phyloP scores from a whole-genome alignment of 441 rosid species.

The Pelargonium citronellum region DNA sequence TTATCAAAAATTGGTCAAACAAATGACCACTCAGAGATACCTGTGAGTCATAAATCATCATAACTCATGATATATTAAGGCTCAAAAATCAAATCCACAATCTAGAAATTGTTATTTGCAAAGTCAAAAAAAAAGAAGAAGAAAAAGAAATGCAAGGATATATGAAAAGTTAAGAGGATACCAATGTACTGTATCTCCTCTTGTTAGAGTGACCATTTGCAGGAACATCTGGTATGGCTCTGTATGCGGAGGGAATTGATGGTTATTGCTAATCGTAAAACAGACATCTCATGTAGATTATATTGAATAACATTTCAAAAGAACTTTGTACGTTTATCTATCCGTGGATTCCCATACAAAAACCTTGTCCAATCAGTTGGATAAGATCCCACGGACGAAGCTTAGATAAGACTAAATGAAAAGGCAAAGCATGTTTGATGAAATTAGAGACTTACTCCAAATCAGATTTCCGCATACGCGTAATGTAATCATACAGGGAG shows the following conservation, averaged over 20 bases:
- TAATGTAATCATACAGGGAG: constrained; percentile 67
- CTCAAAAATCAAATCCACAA: background rate
- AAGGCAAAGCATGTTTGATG: background rate
- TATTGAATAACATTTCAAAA: no score
- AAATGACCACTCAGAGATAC: constrained; percentile 91
- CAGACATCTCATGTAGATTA: no score
- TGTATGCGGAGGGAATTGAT: constrained; percentile 27
- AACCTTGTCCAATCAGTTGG: no score
- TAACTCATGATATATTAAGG: background rate
- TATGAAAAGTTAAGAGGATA: constrained; percentile 24
- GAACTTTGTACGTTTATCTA: no score
- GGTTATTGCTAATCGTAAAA: constrained; percentile 2
- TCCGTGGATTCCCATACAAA: no score
- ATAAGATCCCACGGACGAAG: no score
- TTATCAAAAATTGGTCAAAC: constrained; percentile 82
- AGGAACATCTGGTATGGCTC: constrained; percentile 39
- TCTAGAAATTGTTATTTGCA: constrained; percentile 12
- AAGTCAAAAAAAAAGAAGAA: background rate
- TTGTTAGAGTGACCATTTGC: constrained; percentile 32
- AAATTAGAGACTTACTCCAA: constrained; percentile 54
- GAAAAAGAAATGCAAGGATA: background rate
- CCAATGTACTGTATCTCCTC: constrained; percentile 65
- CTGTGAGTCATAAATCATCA: constrained; percentile 42
- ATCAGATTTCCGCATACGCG: constrained; percentile 75
- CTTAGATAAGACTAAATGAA: background rate